Base-by-base conservation (phyloP, 805 yeast species). In the Schwanniomyces yamadae region DNA sequence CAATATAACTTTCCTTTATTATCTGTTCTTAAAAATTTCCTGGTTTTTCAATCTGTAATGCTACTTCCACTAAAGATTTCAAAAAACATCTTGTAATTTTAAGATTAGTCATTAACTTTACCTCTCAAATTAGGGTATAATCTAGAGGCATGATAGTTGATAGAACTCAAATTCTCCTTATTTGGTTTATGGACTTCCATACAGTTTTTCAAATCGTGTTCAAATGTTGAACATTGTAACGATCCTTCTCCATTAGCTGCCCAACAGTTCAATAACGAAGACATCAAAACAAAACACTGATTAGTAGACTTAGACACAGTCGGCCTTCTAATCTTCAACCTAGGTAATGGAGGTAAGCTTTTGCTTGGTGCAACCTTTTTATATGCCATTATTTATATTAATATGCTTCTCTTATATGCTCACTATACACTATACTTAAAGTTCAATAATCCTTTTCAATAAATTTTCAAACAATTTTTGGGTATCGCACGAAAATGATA, bases 231-330 rank as follows among this genome's bases (percentile, higher is more conserved):
- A 63, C 98, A 90, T 31, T 66, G 72, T 8, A 72, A 65, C 15
- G 82, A 68, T 41, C 93, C 90, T 60, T 88, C 95, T 32, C 95
- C 91, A 63, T 87, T 85, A 16, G 96, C 85, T 2, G 96, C 95
- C 98, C 98, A 90, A 66, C 98, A 90, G 71, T 84, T 86, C 49
- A 90, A 69, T 58, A 90, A 71, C 31, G 86, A 82, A 1, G 93
- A 81, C 90, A 90, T 85, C 45, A 84, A 65, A 38, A 86, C 88
- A 41, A 80, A 60, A 60, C 96, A 89, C 39, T 86, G 80, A 48
- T 82, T 80, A 31, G 85, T 75, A 39, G 71, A 59, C 46, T 77
- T 78, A 33, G 73, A 70, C 20, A 74, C 65, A 4, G 76, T 67
- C 11, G 88, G 80, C 48, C 77, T 80, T 56, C 82, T 81, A 40